Percentiles rank a stretch among this genome's conserved stretches.
Conservation (phyloP, 1,139 yeast genomes). For the Blastobotrys illinoisensis region DNA sequence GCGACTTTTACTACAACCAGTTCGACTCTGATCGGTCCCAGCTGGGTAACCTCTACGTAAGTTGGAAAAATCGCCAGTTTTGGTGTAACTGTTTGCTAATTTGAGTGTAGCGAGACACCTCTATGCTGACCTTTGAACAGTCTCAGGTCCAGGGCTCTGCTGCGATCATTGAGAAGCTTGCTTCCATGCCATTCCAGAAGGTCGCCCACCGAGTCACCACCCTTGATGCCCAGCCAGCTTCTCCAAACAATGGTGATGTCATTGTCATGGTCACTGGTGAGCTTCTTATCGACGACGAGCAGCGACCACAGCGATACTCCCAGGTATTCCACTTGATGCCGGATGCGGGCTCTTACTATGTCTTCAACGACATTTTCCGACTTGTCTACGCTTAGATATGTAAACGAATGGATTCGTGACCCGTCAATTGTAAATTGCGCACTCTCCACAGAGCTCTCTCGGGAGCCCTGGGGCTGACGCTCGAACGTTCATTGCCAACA, state of each 20-base stretch:
- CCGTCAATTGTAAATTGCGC: background rate
- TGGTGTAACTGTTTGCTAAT: background rate
- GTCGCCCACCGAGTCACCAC: constrained; percentile 92
- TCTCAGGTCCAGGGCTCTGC: constrained; percentile 92
- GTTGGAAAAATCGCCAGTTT: constrained; percentile 21
- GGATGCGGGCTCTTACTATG: constrained; percentile 85
- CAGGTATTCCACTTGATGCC: constrained; percentile 97
- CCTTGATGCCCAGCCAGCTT: constrained; percentile 96
- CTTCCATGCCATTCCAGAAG: constrained; percentile 81
- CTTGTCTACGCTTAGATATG: background rate
- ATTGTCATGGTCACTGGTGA: constrained; percentile 98
- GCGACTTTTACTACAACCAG: constrained; percentile 91
- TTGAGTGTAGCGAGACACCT: constrained; percentile 64
- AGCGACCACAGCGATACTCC: constrained; percentile 90
- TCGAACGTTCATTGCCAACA: no score
- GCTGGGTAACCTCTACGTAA: constrained; percentile 81
- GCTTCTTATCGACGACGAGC: constrained; percentile 86
- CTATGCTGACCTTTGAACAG: constrained; percentile 96
- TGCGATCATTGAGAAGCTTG: constrained; percentile 85
- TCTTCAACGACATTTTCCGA: constrained; percentile 94
- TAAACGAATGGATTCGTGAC: background rate
- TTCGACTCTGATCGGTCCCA: constrained; percentile 90
- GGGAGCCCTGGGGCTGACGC: no score
- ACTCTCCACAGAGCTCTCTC: no score
- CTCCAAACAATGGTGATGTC: constrained; percentile 80